Evolutionary conservation across 1,139 yeast genomes (phyloP).

Genomic region (Suhomyces bolitotheri): DNA sequence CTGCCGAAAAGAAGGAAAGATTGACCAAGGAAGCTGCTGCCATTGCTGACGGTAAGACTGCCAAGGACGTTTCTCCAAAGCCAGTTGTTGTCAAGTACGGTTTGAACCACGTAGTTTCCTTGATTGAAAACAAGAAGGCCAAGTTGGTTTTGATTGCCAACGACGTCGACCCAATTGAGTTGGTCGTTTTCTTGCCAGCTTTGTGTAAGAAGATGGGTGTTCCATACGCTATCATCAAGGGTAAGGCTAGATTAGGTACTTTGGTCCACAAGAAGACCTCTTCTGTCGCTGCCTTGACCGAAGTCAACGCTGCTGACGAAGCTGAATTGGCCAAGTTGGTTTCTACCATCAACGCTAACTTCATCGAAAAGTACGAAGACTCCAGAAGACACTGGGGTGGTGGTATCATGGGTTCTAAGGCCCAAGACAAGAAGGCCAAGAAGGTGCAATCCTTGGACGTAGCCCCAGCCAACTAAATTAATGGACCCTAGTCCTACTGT

Average conservation of each 20-base stretch:
- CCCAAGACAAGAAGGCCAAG: constrained; percentile 66
- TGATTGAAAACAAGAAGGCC: constrained; percentile 97
- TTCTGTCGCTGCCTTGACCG: constrained; percentile 95
- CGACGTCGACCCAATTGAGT: constrained; percentile 98
- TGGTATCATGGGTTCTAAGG: constrained; percentile 95
- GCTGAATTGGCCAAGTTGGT: constrained; percentile 89
- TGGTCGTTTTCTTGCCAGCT: constrained; percentile 96
- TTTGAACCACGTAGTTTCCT: constrained; percentile 96
- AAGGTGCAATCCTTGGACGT: constrained; percentile 43
- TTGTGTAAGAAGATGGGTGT: constrained; percentile 99
- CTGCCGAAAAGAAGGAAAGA: constrained; percentile 98
- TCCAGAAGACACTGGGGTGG: constrained; percentile 99
- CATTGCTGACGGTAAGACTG: constrained; percentile 94
- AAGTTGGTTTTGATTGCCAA: constrained; percentile 94
- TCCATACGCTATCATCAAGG: constrained; percentile 97
- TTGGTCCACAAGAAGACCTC: constrained; percentile 96
- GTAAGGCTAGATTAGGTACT: constrained; percentile 98
- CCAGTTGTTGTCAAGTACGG: constrained; percentile 96
- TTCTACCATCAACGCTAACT: constrained; percentile 91
- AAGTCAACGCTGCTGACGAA: constrained; percentile 91
- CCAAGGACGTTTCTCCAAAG: constrained; percentile 93
- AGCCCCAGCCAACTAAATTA: constrained; percentile 17
- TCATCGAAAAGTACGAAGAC: constrained; percentile 89
- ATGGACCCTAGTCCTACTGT: constrained; percentile 3
- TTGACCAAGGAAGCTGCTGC: constrained; percentile 98